Conservation (phyloP, 768 basidiomycete genomes). For the Bullera alba region DNA sequence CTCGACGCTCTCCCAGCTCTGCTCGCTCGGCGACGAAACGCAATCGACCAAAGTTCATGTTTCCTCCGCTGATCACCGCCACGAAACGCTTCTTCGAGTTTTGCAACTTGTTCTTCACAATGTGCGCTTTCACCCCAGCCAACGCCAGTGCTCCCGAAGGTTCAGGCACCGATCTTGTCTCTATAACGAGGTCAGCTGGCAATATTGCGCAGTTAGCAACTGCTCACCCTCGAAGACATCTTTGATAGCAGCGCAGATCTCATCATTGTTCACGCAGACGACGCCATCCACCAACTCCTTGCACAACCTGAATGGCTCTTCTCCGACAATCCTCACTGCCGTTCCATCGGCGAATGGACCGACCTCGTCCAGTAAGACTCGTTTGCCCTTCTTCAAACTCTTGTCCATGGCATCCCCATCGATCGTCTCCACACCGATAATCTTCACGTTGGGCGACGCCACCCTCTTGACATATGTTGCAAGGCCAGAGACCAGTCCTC, state of each 20-base stretch:
- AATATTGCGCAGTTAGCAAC: constrained; percentile 1
- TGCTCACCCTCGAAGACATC: constrained; percentile 88
- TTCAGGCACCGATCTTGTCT: constrained; percentile 92
- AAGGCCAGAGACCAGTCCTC: constrained; percentile 85
- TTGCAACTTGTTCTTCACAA: constrained; percentile 69
- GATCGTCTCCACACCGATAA: constrained; percentile 86
- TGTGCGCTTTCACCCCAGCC: constrained; percentile 84
- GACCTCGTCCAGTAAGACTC: constrained; percentile 77
- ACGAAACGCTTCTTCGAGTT: constrained; percentile 83
- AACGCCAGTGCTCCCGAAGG: constrained; percentile 89
- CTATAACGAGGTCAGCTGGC: constrained; percentile 47
- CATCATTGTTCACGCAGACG: constrained; percentile 84
- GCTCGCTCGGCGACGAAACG: constrained; percentile 99
- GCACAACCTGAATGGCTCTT: constrained; percentile 90
- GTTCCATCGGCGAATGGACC: constrained; percentile 97
- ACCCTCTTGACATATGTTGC: constrained; percentile 87
- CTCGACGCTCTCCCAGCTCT: constrained; percentile 88
- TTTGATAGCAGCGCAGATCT: constrained; percentile 96
- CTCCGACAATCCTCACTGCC: constrained; percentile 89
- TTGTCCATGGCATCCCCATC: constrained; percentile 91
- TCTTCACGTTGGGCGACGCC: constrained; percentile 70
- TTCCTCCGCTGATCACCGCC: constrained; percentile 87
- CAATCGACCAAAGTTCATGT: constrained; percentile 97
- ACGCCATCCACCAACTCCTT: constrained; percentile 72
- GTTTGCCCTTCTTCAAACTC: constrained; percentile 71